phyloP scores from a whole-genome alignment of 176 grass and related monocot genomes.

The Triticum dicoccoides region DNA sequence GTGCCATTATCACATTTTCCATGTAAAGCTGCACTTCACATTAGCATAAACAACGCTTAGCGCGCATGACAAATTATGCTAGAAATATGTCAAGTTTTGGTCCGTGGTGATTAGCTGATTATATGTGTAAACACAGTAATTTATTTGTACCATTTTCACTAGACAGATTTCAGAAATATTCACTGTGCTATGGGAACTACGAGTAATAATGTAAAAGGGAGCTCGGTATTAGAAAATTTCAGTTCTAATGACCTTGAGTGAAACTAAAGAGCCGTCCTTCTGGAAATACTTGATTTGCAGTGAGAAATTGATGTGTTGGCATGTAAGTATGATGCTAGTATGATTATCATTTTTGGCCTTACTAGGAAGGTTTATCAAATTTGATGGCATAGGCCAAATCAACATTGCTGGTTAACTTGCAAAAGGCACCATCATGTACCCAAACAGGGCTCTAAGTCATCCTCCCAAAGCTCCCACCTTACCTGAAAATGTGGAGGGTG shows the following conservation, averaged over 20 bases:
- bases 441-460: neutral
- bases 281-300: slow-evolving; percentile 18
- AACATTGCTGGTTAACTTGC: neutral
- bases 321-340: neutral
- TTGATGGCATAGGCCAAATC: neutral
- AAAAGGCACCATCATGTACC: neutral
- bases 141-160: neutral
- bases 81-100: neutral
- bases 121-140: neutral
- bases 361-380: neutral
- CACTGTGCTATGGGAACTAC: neutral
- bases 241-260: neutral
- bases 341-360: neutral
- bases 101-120: neutral
- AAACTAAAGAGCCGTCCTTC: neutral
- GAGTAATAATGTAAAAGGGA: neutral
- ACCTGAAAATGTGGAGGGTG: neutral
- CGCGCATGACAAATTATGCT: neutral
- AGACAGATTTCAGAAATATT: slow-evolving; percentile 11
- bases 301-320: neutral
- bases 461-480: neutral
- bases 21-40: neutral
- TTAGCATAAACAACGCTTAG: neutral
- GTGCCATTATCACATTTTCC: neutral
- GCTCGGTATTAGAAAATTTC: neutral